A percentile compares a stretch with the other conserved stretches of the same genome.
phyloP scores from a whole-genome alignment of 2,329 filamentous ascomycete genomes.

The Celoporthe dispersa region DNA sequence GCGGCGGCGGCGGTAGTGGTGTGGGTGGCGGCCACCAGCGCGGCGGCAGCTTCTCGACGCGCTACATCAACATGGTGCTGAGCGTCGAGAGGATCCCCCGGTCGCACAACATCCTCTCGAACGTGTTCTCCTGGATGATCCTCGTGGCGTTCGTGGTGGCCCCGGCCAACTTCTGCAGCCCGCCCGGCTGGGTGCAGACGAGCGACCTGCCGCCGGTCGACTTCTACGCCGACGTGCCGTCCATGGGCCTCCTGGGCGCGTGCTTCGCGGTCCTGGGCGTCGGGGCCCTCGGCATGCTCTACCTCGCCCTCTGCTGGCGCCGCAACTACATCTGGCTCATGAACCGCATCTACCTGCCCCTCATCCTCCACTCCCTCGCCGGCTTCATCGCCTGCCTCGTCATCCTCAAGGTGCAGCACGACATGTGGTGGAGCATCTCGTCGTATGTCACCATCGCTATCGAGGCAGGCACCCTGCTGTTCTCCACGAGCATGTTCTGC shows the following conservation, averaged over 20 bases:
- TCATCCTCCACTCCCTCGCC: slow-evolving; percentile 51
- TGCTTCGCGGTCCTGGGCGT: slow-evolving; percentile 48
- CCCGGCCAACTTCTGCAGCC: slow-evolving; percentile 55
- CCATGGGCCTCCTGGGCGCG: slow-evolving; percentile 45
- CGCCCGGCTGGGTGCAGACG: slow-evolving; percentile 30
- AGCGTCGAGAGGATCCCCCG: slow-evolving; percentile 50
- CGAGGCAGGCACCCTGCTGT: slow-evolving; percentile 37
- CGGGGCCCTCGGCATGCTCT: slow-evolving; percentile 46
- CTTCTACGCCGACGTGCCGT: slow-evolving; percentile 21
- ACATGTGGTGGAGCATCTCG: slow-evolving; percentile 49
- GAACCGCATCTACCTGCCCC: slow-evolving; percentile 53
- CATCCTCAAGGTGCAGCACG: slow-evolving; percentile 53
- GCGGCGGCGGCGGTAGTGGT: too few relatives aligned
- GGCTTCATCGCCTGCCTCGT: slow-evolving; percentile 55
- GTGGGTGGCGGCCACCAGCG: slow-evolving; percentile 17
- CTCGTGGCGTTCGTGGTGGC: slow-evolving; percentile 58
- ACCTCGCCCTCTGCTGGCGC: slow-evolving; percentile 49
- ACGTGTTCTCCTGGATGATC: slow-evolving; percentile 52
- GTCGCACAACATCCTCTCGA: slow-evolving; percentile 52
- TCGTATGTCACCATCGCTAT: slow-evolving; percentile 46
- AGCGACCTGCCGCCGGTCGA: slow-evolving; percentile 4
- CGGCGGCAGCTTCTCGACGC: slow-evolving; percentile 33
- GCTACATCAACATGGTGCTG: slow-evolving; percentile 52
- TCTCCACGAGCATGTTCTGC: slow-evolving; percentile 38
- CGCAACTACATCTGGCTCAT: slow-evolving; percentile 59